Evolutionary conservation across 2,329 filamentous ascomycete species (phyloP).

Genomic region (Mycosphaerella sp.): DNA sequence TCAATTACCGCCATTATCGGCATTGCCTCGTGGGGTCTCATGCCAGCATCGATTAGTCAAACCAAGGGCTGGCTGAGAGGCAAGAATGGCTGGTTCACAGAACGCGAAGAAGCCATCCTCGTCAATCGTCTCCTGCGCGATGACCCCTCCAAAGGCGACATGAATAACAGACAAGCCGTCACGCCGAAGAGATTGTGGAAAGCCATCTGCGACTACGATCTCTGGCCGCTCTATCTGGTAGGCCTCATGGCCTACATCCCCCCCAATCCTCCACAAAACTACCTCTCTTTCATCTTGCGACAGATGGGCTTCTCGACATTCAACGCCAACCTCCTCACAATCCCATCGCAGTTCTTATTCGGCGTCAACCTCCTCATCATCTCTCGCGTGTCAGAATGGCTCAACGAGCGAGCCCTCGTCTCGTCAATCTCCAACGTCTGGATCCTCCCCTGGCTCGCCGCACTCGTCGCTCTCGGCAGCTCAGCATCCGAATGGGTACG

Average conservation of each 20-base stretch:
- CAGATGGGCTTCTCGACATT: conserved; percentile 46
- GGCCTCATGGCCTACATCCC: conserved; percentile 44
- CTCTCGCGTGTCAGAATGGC: conserved; percentile 46
- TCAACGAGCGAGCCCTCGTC: conserved; percentile 49
- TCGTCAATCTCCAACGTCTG: conserved; percentile 44
- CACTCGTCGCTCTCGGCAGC: conserved; percentile 35
- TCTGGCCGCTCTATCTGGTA: conserved; percentile 37
- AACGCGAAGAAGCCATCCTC: conserved; percentile 60
- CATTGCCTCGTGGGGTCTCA: conserved; percentile 32
- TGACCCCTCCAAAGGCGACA: conserved; percentile 49
- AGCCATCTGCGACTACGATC: conserved; percentile 27
- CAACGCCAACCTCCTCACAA: conserved; percentile 57
- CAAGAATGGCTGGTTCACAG: conserved; percentile 52
- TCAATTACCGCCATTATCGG: conserved; percentile 29
- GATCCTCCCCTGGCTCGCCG: conserved; percentile 54
- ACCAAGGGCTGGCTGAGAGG: conserved; percentile 58
- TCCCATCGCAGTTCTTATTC: conserved; percentile 38
- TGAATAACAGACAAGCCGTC: conserved; percentile 54
- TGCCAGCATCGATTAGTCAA: conserved; percentile 52
- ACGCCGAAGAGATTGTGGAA: conserved; percentile 37
- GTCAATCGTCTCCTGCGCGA: conserved; percentile 58
- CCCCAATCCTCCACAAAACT: conserved; percentile 44
- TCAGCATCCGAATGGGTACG: conserved; percentile 36
- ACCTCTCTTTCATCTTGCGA: conserved; percentile 48
- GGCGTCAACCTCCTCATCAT: conserved; percentile 41